A percentile compares a stretch with the other conserved stretches of the same genome.
Conservation (phyloP, 163 green algal genomes). For the Trebouxiophyceae sp. region DNA sequence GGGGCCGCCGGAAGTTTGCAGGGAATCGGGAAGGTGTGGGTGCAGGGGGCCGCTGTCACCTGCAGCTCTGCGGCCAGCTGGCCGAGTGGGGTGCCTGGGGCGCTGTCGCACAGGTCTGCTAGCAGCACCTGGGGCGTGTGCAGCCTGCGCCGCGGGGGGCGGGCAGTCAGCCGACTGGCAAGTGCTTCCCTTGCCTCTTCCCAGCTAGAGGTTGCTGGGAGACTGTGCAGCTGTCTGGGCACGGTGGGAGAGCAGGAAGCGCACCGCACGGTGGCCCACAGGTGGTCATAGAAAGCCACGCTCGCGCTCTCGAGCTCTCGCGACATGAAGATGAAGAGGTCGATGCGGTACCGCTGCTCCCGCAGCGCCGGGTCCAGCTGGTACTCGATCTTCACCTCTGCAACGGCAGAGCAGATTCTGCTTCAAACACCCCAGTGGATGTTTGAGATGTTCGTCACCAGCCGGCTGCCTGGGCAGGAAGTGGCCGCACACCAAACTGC, state of each 20-base stretch:
- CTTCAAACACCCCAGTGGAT: neutral
- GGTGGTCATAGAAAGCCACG: neutral
- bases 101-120: neutral
- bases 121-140: neutral
- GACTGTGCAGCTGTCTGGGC: too few relatives aligned
- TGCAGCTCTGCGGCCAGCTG: too few relatives aligned
- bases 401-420: neutral
- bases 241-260: too few relatives aligned
- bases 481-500: neutral
- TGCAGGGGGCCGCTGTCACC: too few relatives aligned
- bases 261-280: neutral
- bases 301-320: neutral
- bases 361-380: neutral
- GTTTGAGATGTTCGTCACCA: neutral
- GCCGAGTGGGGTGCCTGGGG: neutral
- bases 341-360: neutral
- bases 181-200: too few relatives aligned
- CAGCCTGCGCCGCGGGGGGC: too few relatives aligned
- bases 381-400: slow-evolving; percentile 1
- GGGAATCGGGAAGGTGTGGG: too few relatives aligned
- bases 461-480: neutral
- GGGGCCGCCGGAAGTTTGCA: too few relatives aligned
- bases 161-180: too few relatives aligned
- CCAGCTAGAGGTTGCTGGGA: too few relatives aligned
- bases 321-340: neutral